phyloP scores from a whole-genome alignment of 2,329 filamentous ascomycete genomes.

The Aspergillus sp. region DNA sequence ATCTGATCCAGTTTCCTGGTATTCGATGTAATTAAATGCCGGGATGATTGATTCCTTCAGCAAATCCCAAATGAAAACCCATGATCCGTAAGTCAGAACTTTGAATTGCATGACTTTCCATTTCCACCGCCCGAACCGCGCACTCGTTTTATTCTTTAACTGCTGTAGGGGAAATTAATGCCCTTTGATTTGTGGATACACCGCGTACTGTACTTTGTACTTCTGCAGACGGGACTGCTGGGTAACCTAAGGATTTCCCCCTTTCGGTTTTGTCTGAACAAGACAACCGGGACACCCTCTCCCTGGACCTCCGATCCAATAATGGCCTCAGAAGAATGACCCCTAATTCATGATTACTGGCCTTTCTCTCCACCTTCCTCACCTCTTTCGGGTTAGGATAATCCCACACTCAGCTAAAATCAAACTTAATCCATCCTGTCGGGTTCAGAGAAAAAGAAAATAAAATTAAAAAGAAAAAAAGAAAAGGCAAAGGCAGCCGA shows the following conservation, averaged over 20 bases:
- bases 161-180: neutral
- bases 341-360: constrained; percentile 1
- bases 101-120: neutral
- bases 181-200: neutral
- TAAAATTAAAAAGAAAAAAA: too few relatives aligned
- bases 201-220: neutral
- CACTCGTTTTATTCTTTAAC: constrained; percentile 5
- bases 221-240: neutral
- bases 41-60: neutral
- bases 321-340: neutral
- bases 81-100: neutral
- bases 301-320: neutral
- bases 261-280: neutral
- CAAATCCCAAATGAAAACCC: neutral
- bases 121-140: constrained; percentile 15
- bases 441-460: constrained; percentile 23
- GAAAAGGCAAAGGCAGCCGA: constrained; percentile 10
- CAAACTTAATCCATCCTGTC: constrained; percentile 40
- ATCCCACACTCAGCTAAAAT: constrained; percentile 32
- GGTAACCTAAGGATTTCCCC: neutral
- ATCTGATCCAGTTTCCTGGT: neutral
- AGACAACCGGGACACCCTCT: neutral
- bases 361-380: constrained; percentile 1
- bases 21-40: neutral
- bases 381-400: constrained; percentile 26